Evolutionary conservation across 345 rosid species (phyloP), one percentile per base, ranked within the genome.

Genomic region (Salix koriyanagi): DNA sequence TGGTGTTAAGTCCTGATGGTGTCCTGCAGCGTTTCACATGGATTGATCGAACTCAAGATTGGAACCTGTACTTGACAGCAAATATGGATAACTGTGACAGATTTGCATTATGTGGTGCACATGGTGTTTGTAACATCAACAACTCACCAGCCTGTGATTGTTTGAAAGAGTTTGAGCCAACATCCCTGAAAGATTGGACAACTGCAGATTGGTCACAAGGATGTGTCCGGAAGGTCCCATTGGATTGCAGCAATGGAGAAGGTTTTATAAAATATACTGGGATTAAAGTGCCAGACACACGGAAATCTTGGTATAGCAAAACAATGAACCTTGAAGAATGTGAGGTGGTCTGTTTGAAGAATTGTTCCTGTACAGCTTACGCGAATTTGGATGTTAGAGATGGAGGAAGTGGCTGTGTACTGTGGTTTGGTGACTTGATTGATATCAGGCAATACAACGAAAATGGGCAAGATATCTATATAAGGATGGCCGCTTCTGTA

Each of bases 401-500:
- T n/a, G 78, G 78, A 67, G 78, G 78, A 75, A 75, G 72, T 41
- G 78, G 72, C 1, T 75, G 78, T 65, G 36, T 67, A 4, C 48
- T 75, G 15, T 75, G 78, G 78, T 75, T 75, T 46, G 37, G 65
- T 34, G 73, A 67, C 16, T 67, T 75, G 26, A 54, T 67, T 67
- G 78, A 75, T 37, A 39, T 75, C 34, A 68, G 72, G 9, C 56
- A 23, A 36, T 36, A 50, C 30, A 65, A 44, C 25, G 78, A 76
- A 30, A 81, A 67, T 25, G 86, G 84, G 10, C 83, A 84, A 78
- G 88, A 83, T 12, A 72, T 84, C 26, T 87, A 82, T 74, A 16
- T 85, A 46, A 72, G 87, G 76, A 13, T 87, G 70, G 81, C 87
- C n/a, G 85, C 84, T 36, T 80, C 88, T 7, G 86, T 83, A 54